Percentiles rank a stretch among this genome's conserved stretches.
These are phyloP conservation scores for Zymoseptoria tritici DNA, from an alignment of 2,329 filamentous ascomycete genomes.

Conservation along the genomic window DNA sequence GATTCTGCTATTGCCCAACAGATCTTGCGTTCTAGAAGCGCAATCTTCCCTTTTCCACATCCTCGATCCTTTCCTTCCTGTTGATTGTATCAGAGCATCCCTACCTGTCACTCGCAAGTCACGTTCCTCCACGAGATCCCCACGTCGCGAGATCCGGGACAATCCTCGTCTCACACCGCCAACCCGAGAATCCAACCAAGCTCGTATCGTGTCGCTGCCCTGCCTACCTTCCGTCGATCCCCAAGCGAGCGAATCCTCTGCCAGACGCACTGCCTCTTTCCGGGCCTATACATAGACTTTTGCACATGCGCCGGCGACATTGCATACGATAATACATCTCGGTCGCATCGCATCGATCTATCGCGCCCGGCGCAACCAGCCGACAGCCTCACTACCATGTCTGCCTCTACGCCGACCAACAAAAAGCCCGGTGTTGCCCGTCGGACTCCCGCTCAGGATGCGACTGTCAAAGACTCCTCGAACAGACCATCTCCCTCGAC, in stretches of 20 bases:
- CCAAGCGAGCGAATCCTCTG: background rate
- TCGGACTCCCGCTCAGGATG: background rate
- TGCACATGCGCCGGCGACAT: background rate
- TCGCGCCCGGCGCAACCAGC: background rate
- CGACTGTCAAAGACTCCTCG: background rate
- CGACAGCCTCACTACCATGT: background rate
- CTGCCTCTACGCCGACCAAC: constrained; percentile 9
- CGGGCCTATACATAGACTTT: background rate
- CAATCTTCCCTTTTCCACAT: background rate
- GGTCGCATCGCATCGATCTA: background rate
- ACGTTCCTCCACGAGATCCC: background rate
- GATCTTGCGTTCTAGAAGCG: background rate
- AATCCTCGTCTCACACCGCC: background rate
- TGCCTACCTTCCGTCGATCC: background rate
- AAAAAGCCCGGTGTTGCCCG: constrained; percentile 14
- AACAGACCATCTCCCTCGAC: constrained; percentile 12
- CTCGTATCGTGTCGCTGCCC: background rate
- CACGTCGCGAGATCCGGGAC: background rate
- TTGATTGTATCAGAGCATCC: background rate
- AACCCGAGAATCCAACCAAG: background rate
- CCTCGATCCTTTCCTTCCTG: background rate
- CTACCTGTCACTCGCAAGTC: background rate
- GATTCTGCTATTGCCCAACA: background rate
- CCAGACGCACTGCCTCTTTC: background rate
- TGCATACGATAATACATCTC: background rate